phyloP scores from a whole-genome alignment of 176 grass and related monocot genomes.

The Tuctoria greenei region DNA sequence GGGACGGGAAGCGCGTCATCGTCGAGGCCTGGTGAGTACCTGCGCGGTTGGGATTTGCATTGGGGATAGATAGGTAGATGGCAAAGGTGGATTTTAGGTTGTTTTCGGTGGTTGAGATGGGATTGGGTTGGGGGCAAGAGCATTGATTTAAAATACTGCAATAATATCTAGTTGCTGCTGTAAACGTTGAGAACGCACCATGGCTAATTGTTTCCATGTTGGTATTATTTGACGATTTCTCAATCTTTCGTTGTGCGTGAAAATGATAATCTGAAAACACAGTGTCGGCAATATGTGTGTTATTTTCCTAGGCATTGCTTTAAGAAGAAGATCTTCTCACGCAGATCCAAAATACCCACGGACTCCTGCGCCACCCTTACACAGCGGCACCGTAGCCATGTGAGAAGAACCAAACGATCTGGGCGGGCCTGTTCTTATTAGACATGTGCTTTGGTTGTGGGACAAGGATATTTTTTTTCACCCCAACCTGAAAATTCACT shows the following conservation, averaged over 20 bases:
- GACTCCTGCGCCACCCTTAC: too few relatives aligned
- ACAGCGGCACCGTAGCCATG: too few relatives aligned
- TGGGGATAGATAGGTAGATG: neutral
- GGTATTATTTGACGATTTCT: neutral
- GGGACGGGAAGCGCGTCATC: slow-evolving; percentile 34
- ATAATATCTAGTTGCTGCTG: neutral
- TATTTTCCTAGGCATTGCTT: too few relatives aligned
- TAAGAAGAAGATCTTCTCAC: too few relatives aligned
- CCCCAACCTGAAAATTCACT: too few relatives aligned
- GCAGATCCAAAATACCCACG: too few relatives aligned
- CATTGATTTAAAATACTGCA: neutral
- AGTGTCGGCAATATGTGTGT: neutral
- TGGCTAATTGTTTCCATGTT: neutral
- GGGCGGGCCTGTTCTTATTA: too few relatives aligned
- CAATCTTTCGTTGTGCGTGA: neutral
- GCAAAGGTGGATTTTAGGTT: neutral
- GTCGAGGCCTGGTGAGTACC: slow-evolving; percentile 49
- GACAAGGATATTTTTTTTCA: too few relatives aligned
- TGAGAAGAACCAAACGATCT: too few relatives aligned
- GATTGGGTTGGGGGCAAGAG: neutral
- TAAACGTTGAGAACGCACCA: neutral
- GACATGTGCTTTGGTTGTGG: too few relatives aligned
- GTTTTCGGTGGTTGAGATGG: neutral
- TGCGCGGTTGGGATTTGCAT: neutral
- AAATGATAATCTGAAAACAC: neutral